Evolutionary conservation across 352 stramenopile genomes (phyloP).

Genomic region (Globisporangium nunn): DNA sequence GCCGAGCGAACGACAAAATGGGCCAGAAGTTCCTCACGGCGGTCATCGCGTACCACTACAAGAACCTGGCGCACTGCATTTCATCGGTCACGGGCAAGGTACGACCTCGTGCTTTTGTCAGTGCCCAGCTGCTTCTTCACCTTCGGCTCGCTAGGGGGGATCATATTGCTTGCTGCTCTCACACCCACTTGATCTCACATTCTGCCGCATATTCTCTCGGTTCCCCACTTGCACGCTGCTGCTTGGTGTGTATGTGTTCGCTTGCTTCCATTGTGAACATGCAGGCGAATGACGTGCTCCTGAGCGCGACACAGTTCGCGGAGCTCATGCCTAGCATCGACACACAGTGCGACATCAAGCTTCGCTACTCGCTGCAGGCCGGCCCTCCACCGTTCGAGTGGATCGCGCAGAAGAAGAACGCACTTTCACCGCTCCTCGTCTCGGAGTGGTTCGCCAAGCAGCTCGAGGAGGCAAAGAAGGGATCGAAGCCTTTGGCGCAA

Average conservation of each 20-base stretch:
- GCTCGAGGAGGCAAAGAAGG: constrained; percentile 15
- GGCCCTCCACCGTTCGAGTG: constrained; percentile 34
- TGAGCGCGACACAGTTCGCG: constrained; percentile 11
- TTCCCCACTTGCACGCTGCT: too few species aligned
- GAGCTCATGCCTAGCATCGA: constrained; percentile 18
- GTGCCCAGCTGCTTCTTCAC: not conserved
- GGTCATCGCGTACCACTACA: constrained; percentile 26
- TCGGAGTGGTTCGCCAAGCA: constrained; percentile 24
- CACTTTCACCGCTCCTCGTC: constrained; percentile 12
- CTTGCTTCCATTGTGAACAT: too few species aligned
- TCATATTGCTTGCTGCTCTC: too few species aligned
- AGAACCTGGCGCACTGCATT: constrained; percentile 22
- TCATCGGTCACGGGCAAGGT: constrained; percentile 10
- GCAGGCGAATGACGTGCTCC: constrained; percentile 6
- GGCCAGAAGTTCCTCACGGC: constrained; percentile 8
- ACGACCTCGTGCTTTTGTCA: not conserved
- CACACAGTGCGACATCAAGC: constrained; percentile 35
- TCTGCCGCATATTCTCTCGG: too few species aligned
- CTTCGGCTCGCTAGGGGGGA: too few species aligned
- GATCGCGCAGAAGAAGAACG: constrained; percentile 18
- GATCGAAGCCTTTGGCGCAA: not conserved
- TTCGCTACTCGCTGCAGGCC: constrained; percentile 39
- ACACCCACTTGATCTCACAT: too few species aligned
- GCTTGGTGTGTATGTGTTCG: too few species aligned
- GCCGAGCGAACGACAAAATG: constrained; percentile 1